These are phyloP conservation scores for Avena eriantha DNA, from an alignment of 176 grass and related monocot genomes.

Conservation along the genomic window DNA sequence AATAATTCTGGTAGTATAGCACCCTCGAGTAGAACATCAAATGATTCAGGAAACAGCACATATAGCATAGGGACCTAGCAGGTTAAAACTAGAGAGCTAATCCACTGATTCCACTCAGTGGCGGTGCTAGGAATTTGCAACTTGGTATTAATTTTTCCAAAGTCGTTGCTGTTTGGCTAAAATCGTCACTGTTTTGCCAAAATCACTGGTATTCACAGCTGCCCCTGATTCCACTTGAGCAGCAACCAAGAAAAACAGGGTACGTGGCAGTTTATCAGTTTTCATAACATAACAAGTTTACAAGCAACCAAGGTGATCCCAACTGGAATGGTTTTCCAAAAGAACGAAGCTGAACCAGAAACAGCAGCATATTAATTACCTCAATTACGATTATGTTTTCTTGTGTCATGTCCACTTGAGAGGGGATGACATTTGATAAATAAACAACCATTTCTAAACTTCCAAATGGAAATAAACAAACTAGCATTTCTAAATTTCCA, in stretches of 20 bases:
- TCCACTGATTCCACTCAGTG: not conserved
- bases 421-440: not conserved
- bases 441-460: not conserved
- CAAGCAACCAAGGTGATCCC: not conserved
- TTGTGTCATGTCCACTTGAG: not conserved
- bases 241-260: not conserved
- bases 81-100: not conserved
- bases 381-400: slow-evolving; percentile 10
- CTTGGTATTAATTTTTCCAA: no score
- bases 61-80: slow-evolving; percentile 11
- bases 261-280: not conserved
- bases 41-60: not conserved
- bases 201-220: no score
- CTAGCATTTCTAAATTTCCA: not conserved
- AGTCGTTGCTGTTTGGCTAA: no score
- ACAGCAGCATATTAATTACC: not conserved
- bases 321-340: not conserved
- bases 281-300: slow-evolving; percentile 7
- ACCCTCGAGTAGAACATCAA: not conserved
- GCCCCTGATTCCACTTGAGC: not conserved
- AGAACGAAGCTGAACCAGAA: not conserved
- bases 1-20: slow-evolving; percentile 4
- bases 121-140: no score
- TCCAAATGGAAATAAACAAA: not conserved
- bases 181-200: no score